Base-by-base conservation (phyloP, 108 stramenopile genomes). In the Pinguiococcus pyrenoidosus region DNA sequence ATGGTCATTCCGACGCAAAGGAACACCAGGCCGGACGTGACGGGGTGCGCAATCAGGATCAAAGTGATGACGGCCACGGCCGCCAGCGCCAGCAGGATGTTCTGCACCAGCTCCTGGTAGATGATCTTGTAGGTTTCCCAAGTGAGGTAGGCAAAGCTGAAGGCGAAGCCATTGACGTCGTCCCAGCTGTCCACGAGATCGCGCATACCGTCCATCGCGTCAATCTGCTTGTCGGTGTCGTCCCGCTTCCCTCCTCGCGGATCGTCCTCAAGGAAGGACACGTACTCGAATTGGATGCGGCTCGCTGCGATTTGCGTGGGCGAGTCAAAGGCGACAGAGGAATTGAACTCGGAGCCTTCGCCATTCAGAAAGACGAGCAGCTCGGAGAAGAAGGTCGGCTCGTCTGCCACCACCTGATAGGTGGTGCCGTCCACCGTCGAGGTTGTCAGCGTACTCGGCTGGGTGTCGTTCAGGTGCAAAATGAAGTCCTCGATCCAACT, bases 11-110 rank as follows among this genome's bases (percentile, higher is more conserved):
- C 26, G 24, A 68, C 66, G 32, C 45, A 46, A 53, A 62, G 28
- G 34, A 56, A 55, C 17, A 66, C 64, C 10, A 66, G 46, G 37
- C 54, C 7, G 13, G 64, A 38, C n/a, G 54, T 62, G 12, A 9
- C 1, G 0, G 62, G 65, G 46, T 61, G 47, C 1, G 61, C 68
- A 14, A 69, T 43, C 14, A 69, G 37, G 32, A 69, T 37, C 1
- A 54, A 40, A 18, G 61, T 66, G 54, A 69, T 29, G 1, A 69
- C 32, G 21, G 62, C 38, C 18, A 62, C 60, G 9, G 59, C 64
- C 29, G 37, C 60, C 3, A 69, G 67, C 39, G 81, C 79, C 39
- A 72, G 67, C 1, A 63, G 72, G 22, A 87, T 69, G 55, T 80
- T 80, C 46, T 75, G 32, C 35, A 76, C 75, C 33, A 81, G 77